Evolutionary conservation across 148 eudicot species (phyloP).

Genomic region (Drosera capensis): DNA sequence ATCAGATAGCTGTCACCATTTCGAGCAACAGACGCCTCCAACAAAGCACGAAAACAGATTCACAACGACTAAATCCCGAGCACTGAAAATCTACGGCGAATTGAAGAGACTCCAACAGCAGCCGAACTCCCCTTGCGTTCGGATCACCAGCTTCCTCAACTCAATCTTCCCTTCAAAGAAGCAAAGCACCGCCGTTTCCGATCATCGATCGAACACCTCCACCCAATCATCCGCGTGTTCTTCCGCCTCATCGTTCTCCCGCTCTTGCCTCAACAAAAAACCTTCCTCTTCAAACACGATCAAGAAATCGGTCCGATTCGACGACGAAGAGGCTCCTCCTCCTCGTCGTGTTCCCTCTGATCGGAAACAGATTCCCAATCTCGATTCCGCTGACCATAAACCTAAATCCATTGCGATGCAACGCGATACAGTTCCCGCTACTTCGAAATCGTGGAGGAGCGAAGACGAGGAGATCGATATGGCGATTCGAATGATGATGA

Average conservation of each 20-base stretch:
- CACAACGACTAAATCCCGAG: slow-evolving; percentile 46
- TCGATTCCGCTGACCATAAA: slow-evolving; percentile 3
- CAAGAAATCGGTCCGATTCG: slow-evolving; percentile 31
- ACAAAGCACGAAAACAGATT: slow-evolving; percentile 21
- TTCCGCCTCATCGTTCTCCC: slow-evolving; percentile 15
- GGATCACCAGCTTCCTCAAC: slow-evolving; percentile 53
- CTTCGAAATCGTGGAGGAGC: background rate
- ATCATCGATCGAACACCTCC: background rate
- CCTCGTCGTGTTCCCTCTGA: slow-evolving; percentile 19
- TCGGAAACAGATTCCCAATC: slow-evolving; percentile 6
- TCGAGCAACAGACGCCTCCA: slow-evolving; percentile 4
- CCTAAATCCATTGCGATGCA: background rate
- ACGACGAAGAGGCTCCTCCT: slow-evolving; percentile 24
- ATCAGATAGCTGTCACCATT: slow-evolving; percentile 1
- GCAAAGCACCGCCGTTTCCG: background rate
- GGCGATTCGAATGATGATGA: slow-evolving; percentile 15
- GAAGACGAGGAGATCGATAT: background rate
- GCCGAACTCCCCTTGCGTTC: slow-evolving; percentile 73
- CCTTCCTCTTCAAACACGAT: slow-evolving; percentile 5
- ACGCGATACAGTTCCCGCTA: too few species aligned
- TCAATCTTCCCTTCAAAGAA: slow-evolving; percentile 43
- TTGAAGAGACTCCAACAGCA: slow-evolving; percentile 42
- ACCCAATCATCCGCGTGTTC: slow-evolving; percentile 9
- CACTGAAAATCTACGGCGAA: slow-evolving; percentile 63
- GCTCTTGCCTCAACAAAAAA: slow-evolving; percentile 26